phyloP scores from a whole-genome alignment of 177 flowering plant species.

The Vitis hybrid region DNA sequence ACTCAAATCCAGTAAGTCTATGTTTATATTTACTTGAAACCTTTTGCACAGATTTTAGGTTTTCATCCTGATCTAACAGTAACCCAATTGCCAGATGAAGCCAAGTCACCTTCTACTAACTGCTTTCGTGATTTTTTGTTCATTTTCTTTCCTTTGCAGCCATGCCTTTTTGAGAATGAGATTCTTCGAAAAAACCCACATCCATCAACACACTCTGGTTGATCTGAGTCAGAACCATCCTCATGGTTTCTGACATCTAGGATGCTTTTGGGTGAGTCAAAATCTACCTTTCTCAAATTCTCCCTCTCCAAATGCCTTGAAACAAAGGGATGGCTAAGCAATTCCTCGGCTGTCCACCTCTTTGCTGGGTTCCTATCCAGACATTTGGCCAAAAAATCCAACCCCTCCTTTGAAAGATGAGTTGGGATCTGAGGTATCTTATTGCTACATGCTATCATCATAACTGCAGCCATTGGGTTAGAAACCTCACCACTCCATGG shows the following conservation, averaged over 20 bases:
- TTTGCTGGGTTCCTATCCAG: slow-evolving; percentile 41
- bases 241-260: slow-evolving; percentile 25
- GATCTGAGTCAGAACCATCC: slow-evolving; percentile 21
- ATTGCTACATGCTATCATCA: slow-evolving; percentile 42
- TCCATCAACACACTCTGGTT: slow-evolving; percentile 1
- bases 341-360: slow-evolving; percentile 48
- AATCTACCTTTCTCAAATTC: neutral
- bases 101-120: slow-evolving; percentile 13
- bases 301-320: neutral
- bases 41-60: neutral
- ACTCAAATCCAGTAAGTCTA: slow-evolving; percentile 11
- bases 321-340: slow-evolving; percentile 65
- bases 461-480: slow-evolving; percentile 41
- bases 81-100: slow-evolving; percentile 39
- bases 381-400: slow-evolving; percentile 66
- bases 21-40: slow-evolving; percentile 5
- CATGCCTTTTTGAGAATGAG: slow-evolving; percentile 23
- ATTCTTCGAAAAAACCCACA: slow-evolving; percentile 11
- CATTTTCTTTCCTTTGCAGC: slow-evolving; percentile 3
- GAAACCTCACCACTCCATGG: slow-evolving; percentile 42
- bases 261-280: slow-evolving; percentile 42
- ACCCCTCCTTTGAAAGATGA: slow-evolving; percentile 41
- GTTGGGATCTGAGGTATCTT: slow-evolving; percentile 46
- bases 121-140: neutral
- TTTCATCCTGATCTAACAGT: slow-evolving; percentile 39